Conservation (phyloP, 2,329 filamentous ascomycete species). For the Exserohilum rostratum region DNA sequence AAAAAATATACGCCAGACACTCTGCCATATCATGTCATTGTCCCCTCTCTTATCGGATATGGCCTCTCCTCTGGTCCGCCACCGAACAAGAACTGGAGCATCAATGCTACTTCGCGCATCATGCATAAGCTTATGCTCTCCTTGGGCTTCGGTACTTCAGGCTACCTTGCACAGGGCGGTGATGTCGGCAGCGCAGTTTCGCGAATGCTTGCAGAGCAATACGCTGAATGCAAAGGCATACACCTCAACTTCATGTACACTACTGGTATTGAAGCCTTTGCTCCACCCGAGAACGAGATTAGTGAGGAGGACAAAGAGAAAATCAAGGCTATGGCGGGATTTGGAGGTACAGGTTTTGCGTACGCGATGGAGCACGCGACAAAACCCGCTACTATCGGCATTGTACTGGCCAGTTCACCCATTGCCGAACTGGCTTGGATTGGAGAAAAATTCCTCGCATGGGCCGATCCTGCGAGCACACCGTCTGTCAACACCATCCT, state of each 20-base stretch:
- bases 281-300: conserved; percentile 24
- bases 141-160: conserved; percentile 56
- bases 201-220: conserved; percentile 51
- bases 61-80: conserved; percentile 58
- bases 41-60: conserved; percentile 63
- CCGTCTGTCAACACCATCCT: conserved; percentile 55
- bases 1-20: conserved; percentile 57
- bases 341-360: conserved; percentile 51
- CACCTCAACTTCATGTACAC: conserved; percentile 42
- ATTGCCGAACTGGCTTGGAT: conserved; percentile 65
- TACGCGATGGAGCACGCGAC: conserved; percentile 63
- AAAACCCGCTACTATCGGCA: conserved; percentile 62
- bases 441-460: conserved; percentile 63
- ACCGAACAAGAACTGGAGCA: conserved; percentile 51
- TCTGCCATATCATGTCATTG: conserved; percentile 64
- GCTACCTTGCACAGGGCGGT: conserved; percentile 64
- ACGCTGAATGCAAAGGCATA: conserved; percentile 56
- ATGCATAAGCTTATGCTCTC: conserved; percentile 60
- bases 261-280: conserved; percentile 19
- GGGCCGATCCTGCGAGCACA: conserved; percentile 52
- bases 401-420: conserved; percentile 60
- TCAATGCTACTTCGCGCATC: conserved; percentile 51
- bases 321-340: conserved; percentile 49
- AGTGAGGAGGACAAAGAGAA: conserved; percentile 48
- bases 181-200: conserved; percentile 59